Evolutionary conservation across 495 filamentous ascomycete genomes (phyloP), one percentile per base, ranked within the genome.

Genomic region (Aspergillus ellipticus): DNA sequence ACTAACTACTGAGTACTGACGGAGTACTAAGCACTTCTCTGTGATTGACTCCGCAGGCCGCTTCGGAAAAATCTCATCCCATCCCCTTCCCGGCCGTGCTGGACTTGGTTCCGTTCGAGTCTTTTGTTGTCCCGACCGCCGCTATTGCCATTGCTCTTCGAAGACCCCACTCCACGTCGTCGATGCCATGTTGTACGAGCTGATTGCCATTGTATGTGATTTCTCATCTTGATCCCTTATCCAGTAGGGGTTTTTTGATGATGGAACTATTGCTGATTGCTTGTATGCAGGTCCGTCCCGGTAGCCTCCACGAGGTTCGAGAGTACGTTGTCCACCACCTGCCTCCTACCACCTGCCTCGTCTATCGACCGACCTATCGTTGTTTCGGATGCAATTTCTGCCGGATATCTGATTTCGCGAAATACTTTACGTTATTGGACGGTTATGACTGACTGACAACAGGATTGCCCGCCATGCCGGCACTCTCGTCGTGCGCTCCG

Each of bases 391-490:
- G 13, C 37, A 41, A 13, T 17, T n/a, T 13, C 11, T n/a, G 6
- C 8, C 6, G 3, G 16, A 19, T n/a, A 16, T 16, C 2, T 19
- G 2, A 19, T 26, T 13, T 39, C 35, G 35, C 5, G 35, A 13
- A 39, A 39, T 39, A 39, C n/a, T 39, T 13, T 39, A 9, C 35
- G 2, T 39, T 4, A n/a, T n/a, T n/a, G 13, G 13, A 33, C 31
- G 2, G 13, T 33, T 24, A 24, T 20, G 57, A 66, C 58, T 48
- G 48, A 66, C 39, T 9, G 26, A n/a, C 43, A 31, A 21, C 51
- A 69, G 92, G 77, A 92, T 98, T 74, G 91, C 92, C 71, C 85
- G 85, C 64, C 89, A 91, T 49, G 83, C 91, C 62, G 94, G 95
- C 59, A 79, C 82, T 45, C 80, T 92, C 37, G 82, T 98, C 73